Evolutionary conservation across 2,329 filamentous ascomycete species (phyloP), one percentile per base, ranked within the genome.

Genomic region (Chaetomium globosum): DNA sequence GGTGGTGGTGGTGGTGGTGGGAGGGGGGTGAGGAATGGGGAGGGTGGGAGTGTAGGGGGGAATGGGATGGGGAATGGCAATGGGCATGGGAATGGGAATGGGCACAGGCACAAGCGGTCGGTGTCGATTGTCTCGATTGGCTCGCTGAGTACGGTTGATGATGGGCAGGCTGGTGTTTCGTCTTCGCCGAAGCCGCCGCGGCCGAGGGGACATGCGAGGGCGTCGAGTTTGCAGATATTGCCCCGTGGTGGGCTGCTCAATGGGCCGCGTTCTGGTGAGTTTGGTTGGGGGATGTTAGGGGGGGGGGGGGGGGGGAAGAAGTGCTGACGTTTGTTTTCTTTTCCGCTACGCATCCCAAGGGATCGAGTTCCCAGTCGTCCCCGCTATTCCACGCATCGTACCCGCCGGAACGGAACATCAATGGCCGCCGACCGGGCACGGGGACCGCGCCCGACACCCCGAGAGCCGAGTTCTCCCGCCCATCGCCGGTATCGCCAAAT

Each of bases 111-210:
- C 72, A 87, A 89, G 75, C 83, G 90, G 71, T 94, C 91, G 3
- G 83, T 95, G 33, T 95, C 91, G 21, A 94, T 95, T 68, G 87
- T 94, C 54, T 94, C 91, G 10, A 86, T 94, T 71, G 89, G 88
- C 12, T 86, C 86, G 23, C 73, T 81, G 69, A 78, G 79, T 46
- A 80, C 78, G 33, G 77, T 79, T 23, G 77, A 81, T 49, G 83
- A 84, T 26, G 77, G 72, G 23, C 77, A 79, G 57, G 76, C 75
- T 63, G 80, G 80, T 31, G 71, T 36, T 5, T 54, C 64, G n/a
- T 28, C 52, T 46, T 67, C 75, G 16, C 73, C 78, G 1, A 77
- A 79, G 70, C 77, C 82, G 23, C 79, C 82, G 59, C 82, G 86
- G 60, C 83, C 86, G 21, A 86, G 87, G 71, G 85, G 88, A 4